Conservation (phyloP, 106 monocot genomes). For the Phalaenopsis equestris region DNA sequence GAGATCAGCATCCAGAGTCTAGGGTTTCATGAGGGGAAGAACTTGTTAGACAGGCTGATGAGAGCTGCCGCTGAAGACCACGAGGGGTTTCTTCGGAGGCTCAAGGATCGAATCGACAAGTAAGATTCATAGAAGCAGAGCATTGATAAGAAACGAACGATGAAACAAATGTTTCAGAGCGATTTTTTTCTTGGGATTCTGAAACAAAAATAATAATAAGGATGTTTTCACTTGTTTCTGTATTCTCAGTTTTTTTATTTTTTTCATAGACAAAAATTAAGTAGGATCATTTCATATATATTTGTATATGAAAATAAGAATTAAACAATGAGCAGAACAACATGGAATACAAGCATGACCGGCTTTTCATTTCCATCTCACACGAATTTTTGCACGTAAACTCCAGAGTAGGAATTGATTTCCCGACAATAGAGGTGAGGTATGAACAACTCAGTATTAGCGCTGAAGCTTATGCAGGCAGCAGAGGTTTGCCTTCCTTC, state of each 20-base stretch:
- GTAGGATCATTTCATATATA: too few relatives aligned
- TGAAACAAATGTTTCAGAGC: neutral
- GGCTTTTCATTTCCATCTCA: neutral
- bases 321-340: neutral
- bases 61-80: constrained; percentile 25
- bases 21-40: constrained; percentile 20
- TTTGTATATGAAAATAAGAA: too few relatives aligned
- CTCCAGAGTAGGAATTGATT: constrained; percentile 53
- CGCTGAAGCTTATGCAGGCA: constrained; percentile 46
- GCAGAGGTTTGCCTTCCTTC: constrained; percentile 54
- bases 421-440: constrained; percentile 71
- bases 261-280: neutral
- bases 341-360: neutral
- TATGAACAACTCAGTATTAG: constrained; percentile 42
- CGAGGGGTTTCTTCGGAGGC: constrained; percentile 24
- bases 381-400: neutral
- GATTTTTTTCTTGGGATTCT: neutral
- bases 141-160: neutral
- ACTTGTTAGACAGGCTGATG: constrained; percentile 23
- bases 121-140: neutral
- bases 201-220: neutral
- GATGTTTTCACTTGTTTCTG: neutral
- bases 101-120: constrained; percentile 26
- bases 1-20: constrained; percentile 21
- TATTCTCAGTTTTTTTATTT: neutral